phyloP scores from a whole-genome alignment of 257 asterid genomes.

The Solanum peruvianum region DNA sequence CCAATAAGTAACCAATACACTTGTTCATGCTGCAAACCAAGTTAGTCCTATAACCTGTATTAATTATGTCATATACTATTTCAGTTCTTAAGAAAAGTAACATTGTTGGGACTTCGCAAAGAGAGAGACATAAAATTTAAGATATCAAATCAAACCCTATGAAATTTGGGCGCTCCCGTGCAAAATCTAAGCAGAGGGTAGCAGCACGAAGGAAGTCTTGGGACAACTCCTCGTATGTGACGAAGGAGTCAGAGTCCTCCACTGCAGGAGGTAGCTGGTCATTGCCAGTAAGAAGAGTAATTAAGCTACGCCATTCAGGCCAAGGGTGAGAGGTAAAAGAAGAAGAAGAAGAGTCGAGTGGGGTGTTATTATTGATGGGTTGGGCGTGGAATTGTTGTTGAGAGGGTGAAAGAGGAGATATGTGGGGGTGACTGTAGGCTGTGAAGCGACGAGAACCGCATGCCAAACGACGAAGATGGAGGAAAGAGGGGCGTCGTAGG shows the following conservation, averaged over 20 bases:
- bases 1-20: background rate
- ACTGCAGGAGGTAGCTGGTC: conserved; percentile 17
- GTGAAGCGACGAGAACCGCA: conserved; percentile 20
- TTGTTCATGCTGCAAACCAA: background rate
- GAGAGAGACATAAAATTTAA: background rate
- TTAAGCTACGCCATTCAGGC: conserved; percentile 71
- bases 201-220: conserved; percentile 52
- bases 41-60: background rate
- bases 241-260: conserved; percentile 70
- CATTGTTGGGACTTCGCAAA: background rate
- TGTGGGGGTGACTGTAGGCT: conserved; percentile 11
- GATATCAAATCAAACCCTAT: conserved; percentile 37
- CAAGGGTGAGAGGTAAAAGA: conserved; percentile 47
- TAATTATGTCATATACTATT: background rate
- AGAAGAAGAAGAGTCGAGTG: conserved; percentile 1
- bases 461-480: conserved; percentile 27
- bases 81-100: background rate
- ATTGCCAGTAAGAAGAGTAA: conserved; percentile 18
- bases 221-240: conserved; percentile 51
- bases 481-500: conserved; percentile 36
- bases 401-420: conserved; percentile 15
- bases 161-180: conserved; percentile 52
- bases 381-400: conserved; percentile 27
- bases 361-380: conserved; percentile 2
- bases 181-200: conserved; percentile 49